phyloP scores from a whole-genome alignment of 371 early-diverging fungal genomes.

The Mortierella sp. region DNA sequence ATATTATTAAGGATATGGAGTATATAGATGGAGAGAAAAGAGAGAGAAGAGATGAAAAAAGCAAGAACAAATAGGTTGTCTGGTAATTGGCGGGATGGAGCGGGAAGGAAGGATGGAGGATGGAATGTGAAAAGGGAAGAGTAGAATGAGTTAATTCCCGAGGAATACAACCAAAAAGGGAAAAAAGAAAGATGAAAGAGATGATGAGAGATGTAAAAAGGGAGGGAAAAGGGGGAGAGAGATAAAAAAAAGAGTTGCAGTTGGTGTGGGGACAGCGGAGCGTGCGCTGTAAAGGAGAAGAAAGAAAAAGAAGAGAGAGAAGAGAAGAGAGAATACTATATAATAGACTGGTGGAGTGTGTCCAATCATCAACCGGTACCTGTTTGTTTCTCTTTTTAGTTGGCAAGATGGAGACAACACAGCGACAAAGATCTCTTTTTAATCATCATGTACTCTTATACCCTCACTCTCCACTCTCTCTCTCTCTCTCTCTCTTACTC shows the following conservation, averaged over 20 bases:
- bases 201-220: background rate
- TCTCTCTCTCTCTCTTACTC: background rate
- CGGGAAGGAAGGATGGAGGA: background rate
- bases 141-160: too few species aligned
- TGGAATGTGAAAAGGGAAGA: background rate
- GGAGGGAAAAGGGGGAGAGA: background rate
- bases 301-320: background rate
- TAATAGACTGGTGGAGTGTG: too few species aligned
- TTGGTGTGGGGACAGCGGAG: background rate
- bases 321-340: background rate
- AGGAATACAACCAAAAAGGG: too few species aligned
- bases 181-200: constrained; percentile 1
- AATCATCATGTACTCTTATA: background rate
- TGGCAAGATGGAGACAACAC: too few species aligned
- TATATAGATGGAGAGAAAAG: background rate
- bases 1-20: constrained; percentile 5
- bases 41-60: too few species aligned
- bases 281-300: constrained; percentile 5
- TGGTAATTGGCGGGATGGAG: too few species aligned
- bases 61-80: too few species aligned
- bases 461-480: background rate
- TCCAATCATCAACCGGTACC: too few species aligned
- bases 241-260: background rate
- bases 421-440: too few species aligned
- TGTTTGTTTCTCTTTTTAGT: too few species aligned